phyloP scores from a whole-genome alignment of 2,329 filamentous ascomycete species.

The Cercospora canescens region DNA sequence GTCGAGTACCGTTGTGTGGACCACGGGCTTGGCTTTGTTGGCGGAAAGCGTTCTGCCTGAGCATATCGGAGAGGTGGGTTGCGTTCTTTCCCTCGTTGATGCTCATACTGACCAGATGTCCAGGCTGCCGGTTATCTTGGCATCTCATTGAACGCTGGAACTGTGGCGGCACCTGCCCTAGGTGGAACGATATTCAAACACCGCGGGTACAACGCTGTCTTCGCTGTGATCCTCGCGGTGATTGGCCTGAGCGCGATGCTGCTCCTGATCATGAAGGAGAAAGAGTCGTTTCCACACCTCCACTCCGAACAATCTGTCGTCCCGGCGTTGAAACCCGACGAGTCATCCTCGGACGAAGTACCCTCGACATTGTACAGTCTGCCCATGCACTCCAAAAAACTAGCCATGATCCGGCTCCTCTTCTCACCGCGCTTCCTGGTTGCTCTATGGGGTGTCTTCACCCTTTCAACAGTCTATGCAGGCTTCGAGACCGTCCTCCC shows the following conservation, averaged over 20 bases:
- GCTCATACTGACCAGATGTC: neutral
- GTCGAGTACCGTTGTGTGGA: constrained; percentile 69
- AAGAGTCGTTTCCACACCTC: neutral
- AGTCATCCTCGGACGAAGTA: neutral
- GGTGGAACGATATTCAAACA: constrained; percentile 65
- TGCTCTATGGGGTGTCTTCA: constrained; percentile 26
- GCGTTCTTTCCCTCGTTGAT: neutral
- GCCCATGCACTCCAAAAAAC: neutral
- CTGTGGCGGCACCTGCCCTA: constrained; percentile 63
- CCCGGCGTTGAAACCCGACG: neutral
- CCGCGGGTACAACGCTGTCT: constrained; percentile 36
- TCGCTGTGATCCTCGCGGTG: constrained; percentile 18
- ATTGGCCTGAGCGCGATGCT: constrained; percentile 20
- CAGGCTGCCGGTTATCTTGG: constrained; percentile 63
- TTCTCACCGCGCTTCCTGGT: constrained; percentile 22
- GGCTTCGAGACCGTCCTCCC: constrained; percentile 25
- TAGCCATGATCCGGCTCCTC: constrained; percentile 21
- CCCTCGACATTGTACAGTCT: neutral
- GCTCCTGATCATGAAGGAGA: constrained; percentile 22
- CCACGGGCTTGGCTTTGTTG: constrained; percentile 66
- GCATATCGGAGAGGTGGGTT: constrained; percentile 51
- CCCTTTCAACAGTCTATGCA: constrained; percentile 18
- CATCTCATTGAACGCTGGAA: constrained; percentile 61
- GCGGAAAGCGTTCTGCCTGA: constrained; percentile 65
- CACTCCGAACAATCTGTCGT: neutral